Conservation (phyloP, 2,329 filamentous ascomycete species). For the Pseudocercospora musae region DNA sequence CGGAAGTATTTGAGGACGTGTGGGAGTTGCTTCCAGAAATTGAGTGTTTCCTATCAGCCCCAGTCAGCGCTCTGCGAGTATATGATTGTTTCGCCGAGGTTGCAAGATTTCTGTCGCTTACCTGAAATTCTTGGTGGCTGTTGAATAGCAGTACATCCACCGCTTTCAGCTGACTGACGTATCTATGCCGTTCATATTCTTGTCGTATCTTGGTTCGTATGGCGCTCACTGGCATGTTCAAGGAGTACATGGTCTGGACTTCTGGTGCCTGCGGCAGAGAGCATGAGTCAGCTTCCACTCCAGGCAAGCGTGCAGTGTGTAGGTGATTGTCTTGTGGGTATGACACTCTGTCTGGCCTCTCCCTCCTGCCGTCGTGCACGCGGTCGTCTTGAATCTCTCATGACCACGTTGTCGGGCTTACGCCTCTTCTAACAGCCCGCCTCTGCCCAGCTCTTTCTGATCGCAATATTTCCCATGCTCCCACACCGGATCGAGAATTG, state of each 20-base stretch:
- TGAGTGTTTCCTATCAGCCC: slow-evolving; percentile 78
- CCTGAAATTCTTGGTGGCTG: slow-evolving; percentile 92
- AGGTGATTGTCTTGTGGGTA: not conserved
- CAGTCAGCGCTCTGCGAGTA: not conserved
- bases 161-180: slow-evolving; percentile 80
- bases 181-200: slow-evolving; percentile 95
- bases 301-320: not conserved
- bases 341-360: slow-evolving; percentile 12
- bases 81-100: not conserved
- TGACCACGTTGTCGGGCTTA: not conserved
- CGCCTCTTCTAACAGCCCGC: not conserved
- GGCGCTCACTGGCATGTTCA: slow-evolving; percentile 80
- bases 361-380: not conserved
- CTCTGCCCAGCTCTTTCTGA: not conserved
- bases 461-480: not conserved
- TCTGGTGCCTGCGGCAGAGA: slow-evolving; percentile 70
- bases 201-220: slow-evolving; percentile 92
- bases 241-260: slow-evolving; percentile 94
- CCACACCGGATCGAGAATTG: not conserved
- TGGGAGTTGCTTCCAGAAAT: slow-evolving; percentile 97
- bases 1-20: slow-evolving; percentile 98
- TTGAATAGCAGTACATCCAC: slow-evolving; percentile 89
- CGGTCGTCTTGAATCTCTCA: not conserved
- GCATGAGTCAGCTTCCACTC: not conserved
- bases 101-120: slow-evolving; percentile 39